phyloP scores from a whole-genome alignment of 2,329 filamentous ascomycete species.

The Allantophomopsis lycopodina region DNA sequence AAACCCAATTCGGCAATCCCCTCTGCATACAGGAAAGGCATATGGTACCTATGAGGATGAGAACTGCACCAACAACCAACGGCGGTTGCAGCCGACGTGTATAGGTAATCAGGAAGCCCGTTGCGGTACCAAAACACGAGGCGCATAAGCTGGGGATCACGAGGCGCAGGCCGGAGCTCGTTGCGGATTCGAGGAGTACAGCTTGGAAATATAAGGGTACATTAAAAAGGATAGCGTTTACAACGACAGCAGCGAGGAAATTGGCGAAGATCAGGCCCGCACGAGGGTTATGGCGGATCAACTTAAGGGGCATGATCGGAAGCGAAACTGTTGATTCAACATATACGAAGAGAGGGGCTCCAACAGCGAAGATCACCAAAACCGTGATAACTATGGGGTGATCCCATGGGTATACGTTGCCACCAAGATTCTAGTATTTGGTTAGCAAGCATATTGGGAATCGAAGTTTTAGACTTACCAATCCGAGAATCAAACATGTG shows the following conservation, averaged over 20 bases:
- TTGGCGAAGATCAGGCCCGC: slow-evolving; percentile 44
- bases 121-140: slow-evolving; percentile 37
- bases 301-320: slow-evolving; percentile 45
- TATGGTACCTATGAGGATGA: slow-evolving; percentile 34
- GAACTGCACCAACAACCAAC: slow-evolving; percentile 32
- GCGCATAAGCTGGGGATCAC: slow-evolving; percentile 46
- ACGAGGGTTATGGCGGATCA: slow-evolving; percentile 35
- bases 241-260: slow-evolving; percentile 32
- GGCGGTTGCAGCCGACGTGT: slow-evolving; percentile 46
- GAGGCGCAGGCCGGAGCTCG: slow-evolving; percentile 58
- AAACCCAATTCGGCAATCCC: slow-evolving; percentile 34
- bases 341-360: slow-evolving; percentile 36
- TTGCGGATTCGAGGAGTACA: slow-evolving; percentile 56
- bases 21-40: slow-evolving; percentile 34
- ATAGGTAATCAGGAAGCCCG: slow-evolving; percentile 48
- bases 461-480: slow-evolving; percentile 25
- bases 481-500: slow-evolving; percentile 40
- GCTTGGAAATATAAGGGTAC: slow-evolving; percentile 65
- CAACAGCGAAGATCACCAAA: slow-evolving; percentile 30
- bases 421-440: slow-evolving; percentile 37
- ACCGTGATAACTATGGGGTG: slow-evolving; percentile 42
- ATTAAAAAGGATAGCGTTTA: slow-evolving; percentile 46
- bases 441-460: not conserved
- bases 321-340: slow-evolving; percentile 33
- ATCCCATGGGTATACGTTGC: slow-evolving; percentile 49